Conservation (phyloP, 192 early-diverging fungal species). For the Entophlyctis luteolus region DNA sequence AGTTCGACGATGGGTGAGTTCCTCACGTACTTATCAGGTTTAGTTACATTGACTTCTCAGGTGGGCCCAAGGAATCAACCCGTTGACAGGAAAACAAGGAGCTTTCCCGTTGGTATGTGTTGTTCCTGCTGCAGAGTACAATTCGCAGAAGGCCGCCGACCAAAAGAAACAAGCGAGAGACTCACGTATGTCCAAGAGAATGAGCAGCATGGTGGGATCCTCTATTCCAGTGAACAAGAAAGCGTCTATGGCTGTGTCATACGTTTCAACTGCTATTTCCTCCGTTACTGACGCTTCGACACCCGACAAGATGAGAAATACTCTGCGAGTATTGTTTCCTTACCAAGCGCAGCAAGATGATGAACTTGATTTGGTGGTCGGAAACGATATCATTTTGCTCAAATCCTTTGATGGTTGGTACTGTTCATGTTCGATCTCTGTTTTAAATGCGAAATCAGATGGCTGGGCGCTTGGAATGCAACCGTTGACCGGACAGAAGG, state of each 20-base stretch:
- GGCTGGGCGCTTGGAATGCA: slow-evolving; percentile 29
- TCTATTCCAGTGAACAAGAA: too few relatives aligned
- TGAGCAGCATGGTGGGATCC: slow-evolving; percentile 7
- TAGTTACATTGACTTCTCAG: too few relatives aligned
- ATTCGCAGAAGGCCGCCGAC: not conserved
- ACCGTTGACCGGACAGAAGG: slow-evolving; percentile 25
- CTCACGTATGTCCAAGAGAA: not conserved
- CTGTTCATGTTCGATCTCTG: too few relatives aligned
- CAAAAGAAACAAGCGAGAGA: not conserved
- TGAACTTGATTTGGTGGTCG: slow-evolving; percentile 30
- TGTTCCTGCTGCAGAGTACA: not conserved
- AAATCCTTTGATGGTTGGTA: slow-evolving; percentile 33
- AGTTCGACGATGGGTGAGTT: slow-evolving; percentile 35
- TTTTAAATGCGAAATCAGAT: too few relatives aligned
- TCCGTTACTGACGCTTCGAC: not conserved
- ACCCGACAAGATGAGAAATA: not conserved
- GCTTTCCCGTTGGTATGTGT: slow-evolving; percentile 40
- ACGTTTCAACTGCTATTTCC: not conserved
- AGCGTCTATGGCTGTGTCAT: too few relatives aligned
- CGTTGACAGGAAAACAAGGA: slow-evolving; percentile 24
- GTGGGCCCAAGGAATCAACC: slow-evolving; percentile 29
- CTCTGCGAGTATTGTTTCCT: not conserved
- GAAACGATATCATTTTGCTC: slow-evolving; percentile 32
- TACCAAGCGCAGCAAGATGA: slow-evolving; percentile 20
- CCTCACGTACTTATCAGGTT: too few relatives aligned